phyloP scores from a whole-genome alignment of 2,329 filamentous ascomycete genomes.

The Lecanosticta acicola region DNA sequence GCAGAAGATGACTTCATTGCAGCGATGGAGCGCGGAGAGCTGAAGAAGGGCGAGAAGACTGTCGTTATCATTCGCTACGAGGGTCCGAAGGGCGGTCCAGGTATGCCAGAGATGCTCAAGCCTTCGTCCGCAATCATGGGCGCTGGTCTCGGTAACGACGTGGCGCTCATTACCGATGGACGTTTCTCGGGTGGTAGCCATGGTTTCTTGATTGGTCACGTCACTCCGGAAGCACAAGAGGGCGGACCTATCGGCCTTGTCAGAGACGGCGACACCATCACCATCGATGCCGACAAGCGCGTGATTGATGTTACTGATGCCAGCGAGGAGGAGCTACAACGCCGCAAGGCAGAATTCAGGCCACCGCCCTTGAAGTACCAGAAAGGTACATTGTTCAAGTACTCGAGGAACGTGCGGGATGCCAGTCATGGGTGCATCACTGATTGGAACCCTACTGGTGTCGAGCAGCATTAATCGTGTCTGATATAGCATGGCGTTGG shows the following conservation, averaged over 20 bases:
- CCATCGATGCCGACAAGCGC: constrained; percentile 73
- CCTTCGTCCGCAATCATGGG: constrained; percentile 69
- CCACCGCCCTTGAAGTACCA: constrained; percentile 53
- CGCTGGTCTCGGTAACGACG: constrained; percentile 64
- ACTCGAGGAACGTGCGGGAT: constrained; percentile 51
- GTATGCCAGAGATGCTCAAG: constrained; percentile 73
- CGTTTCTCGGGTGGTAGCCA: constrained; percentile 77
- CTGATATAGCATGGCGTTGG: not conserved
- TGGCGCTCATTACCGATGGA: constrained; percentile 68
- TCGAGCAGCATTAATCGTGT: not conserved
- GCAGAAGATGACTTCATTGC: constrained; percentile 63
- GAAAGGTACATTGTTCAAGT: constrained; percentile 57
- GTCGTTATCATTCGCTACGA: constrained; percentile 72
- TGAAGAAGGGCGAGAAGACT: constrained; percentile 71
- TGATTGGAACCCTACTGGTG: constrained; percentile 33
- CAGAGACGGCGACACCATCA: constrained; percentile 71
- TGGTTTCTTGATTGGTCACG: constrained; percentile 82
- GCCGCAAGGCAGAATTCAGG: constrained; percentile 47
- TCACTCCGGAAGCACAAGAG: constrained; percentile 80
- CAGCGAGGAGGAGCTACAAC: constrained; percentile 55
- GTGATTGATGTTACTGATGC: constrained; percentile 59
- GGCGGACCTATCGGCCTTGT: constrained; percentile 81
- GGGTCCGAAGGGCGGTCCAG: constrained; percentile 66
- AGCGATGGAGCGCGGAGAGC: constrained; percentile 60
- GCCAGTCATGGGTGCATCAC: constrained; percentile 57